Base-by-base conservation (phyloP, 225 moss, liverwort and hornwort species). In the Antitrichia curtipendula region DNA sequence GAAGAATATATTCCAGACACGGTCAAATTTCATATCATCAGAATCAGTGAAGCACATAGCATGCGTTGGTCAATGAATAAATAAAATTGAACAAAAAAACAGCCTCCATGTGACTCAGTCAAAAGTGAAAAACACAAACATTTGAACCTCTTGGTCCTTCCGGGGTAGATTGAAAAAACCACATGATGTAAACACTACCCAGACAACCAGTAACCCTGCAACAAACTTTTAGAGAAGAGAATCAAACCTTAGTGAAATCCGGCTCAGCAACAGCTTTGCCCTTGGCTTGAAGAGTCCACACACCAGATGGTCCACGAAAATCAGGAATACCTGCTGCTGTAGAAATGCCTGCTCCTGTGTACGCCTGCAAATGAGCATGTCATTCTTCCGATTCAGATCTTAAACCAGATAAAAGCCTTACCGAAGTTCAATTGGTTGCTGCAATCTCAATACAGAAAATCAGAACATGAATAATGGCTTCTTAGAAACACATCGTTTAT, bases 261-360 rank as follows among this genome's bases (percentile, higher is more conserved):
- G 97, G 97, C 89, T 98, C 97, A 10, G 92, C 78, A 66, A 96
- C 83, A 85, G 86, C 86, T 88, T 91, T 85, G 64, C 97, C 97
- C 91, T 98, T 92, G 81, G 97, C 97, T 90, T 96, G 91, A 84
- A 98, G 87, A 16, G 97, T 96, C 97, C 97, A 98, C 77, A 98
- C 96, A 77, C 97, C 96, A 43, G 95, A 91, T 58, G 97, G 97
- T 64, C 97, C 97, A 75, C 97, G 94, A 90, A 96, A 98, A 93
- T 96, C 97, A 76, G 97, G 97, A 87, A 98, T 96, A 12, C 97
- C 97, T 60, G 97, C 97, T 84, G 96, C 96, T 64, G 97, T 98
- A 87, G 97, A 98, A 83, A 98, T 91, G 63, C 97, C 97, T 86
- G 97, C 97, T 90, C 97, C 96, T 36, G 97, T 96, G 58, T 96